Base-by-base conservation (phyloP, 768 basidiomycete species). In the Kwoniella dendrophila region DNA sequence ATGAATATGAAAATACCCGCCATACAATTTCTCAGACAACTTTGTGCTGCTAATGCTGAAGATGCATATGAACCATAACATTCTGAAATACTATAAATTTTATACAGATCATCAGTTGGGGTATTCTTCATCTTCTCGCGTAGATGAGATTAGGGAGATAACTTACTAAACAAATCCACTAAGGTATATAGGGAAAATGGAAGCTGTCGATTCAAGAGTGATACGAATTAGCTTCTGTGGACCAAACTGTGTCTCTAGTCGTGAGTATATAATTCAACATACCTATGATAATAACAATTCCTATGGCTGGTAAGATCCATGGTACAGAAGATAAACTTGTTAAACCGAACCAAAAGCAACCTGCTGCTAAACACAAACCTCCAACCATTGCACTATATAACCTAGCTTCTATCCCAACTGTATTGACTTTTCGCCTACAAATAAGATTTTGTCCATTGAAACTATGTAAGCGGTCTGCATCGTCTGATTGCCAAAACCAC, bases 31-130 rank as follows among this genome's bases (percentile, higher is more conserved):
- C 87, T 81, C 57, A 83, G 82, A 56, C 88, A 80, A 67, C 84
- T 86, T 74, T 88, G 87, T 1, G 84, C 88, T 1, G 88, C 87
- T n/a, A 88, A 78, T 12, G 87, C 87, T 0, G 86, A 87, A 0
- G 86, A 87, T 6, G 88, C 87, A 71, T 85, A 88, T 4, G 73
- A 66, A 6, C 70, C 82, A 26, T 72, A 87, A 82, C 85, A 86
- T 77, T 88, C 86, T 3, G 87, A 85, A 12, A 88, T 79, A 50
- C 67, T 43, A 20, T n/a, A 6, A 10, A 6, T 14, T 43, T 20
- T 20, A 16, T 5, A 27, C 2, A 6, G 33, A 38, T 34, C 41
- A 43, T 12, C 10, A 40, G 36, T 10, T 22, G 36, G 38, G 6
- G 12, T 38, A 52, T n/a, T 18, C 20, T 16, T 33, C 22, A 18